These are phyloP conservation scores for Perkinsus marinus DNA, from an alignment of 169 alveolate genomes.

Conservation along the genomic window DNA sequence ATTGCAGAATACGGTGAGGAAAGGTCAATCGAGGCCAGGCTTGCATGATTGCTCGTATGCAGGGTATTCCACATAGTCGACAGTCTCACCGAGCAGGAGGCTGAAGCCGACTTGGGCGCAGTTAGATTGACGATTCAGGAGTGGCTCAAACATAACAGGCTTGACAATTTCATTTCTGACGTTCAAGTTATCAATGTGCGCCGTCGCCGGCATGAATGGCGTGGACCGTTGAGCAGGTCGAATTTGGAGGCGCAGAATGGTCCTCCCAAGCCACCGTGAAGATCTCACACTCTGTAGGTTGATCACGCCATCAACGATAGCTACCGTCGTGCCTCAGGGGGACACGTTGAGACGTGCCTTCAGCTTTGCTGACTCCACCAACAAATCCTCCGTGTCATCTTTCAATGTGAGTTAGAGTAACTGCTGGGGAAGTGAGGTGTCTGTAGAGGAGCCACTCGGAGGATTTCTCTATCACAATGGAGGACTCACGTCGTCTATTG, in stretches of 20 bases:
- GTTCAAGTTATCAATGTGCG: not conserved
- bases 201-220: not conserved
- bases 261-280: not conserved
- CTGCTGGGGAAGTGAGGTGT: too few species aligned
- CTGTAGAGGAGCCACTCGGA: too few species aligned
- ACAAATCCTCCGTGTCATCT: not conserved
- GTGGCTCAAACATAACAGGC: not conserved
- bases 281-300: not conserved
- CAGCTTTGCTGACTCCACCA: not conserved
- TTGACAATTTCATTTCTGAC: not conserved
- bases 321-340: not conserved
- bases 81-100: not conserved
- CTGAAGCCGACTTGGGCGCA: not conserved
- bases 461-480: too few species aligned
- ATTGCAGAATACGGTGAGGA: constrained; percentile 6
- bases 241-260: not conserved
- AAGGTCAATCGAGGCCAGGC: not conserved
- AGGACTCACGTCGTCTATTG: too few species aligned
- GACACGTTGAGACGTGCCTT: not conserved
- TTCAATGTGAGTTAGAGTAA: too few species aligned
- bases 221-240: not conserved
- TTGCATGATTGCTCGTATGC: not conserved
- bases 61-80: not conserved
- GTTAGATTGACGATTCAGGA: not conserved
- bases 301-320: not conserved